Base-by-base conservation (phyloP, 2,329 filamentous ascomycete species). In the Cytospora piceicola region DNA sequence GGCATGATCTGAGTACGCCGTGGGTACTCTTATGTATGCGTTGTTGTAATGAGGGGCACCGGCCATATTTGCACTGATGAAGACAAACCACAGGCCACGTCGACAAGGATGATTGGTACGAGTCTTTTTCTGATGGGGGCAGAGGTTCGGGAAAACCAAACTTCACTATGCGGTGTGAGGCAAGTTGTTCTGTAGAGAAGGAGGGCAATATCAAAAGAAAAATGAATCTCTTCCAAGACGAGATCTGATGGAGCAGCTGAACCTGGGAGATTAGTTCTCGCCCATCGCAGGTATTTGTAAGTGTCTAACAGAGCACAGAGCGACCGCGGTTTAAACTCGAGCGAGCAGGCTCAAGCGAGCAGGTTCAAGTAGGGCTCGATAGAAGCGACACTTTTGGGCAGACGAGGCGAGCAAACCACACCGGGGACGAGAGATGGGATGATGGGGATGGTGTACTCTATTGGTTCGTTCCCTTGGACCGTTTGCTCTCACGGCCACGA, bases 361-460 rank as follows among this genome's bases (percentile, higher is more conserved):
- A 29, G 64, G 65, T 17, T 52, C 36, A 17, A 22, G 24, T n/a
- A 51, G 54, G 65, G 58, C 34, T 54, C 61, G 39, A 66, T 30
- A 66, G 53, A 57, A 32, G 46, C 51, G 56, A 29, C 62, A 66
- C 63, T 60, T 61, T 66, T 42, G 59, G 59, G 29, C 24, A 32
- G 32, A 32, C 42, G 59, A 68, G 66, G 66, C 66, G 59, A 61
- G 66, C 53, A 61, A 53, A 65, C 66, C 27, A 27, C 9, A n/a
- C 30, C 39, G 32, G 46, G 27, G 34, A 57, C 27, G 49, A 59
- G 51, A 49, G 42, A 58, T 63, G 59, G 55, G 60, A 39, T 24
- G 51, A 66, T 29, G 54, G 30, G 32, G 32, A 55, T 32, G 32
- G 32, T 24, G 30, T 51, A 42, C 34, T 61, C 32, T 46, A 65